Conservation (phyloP, 345 rosid species). For the Sisymbrium irio region DNA sequence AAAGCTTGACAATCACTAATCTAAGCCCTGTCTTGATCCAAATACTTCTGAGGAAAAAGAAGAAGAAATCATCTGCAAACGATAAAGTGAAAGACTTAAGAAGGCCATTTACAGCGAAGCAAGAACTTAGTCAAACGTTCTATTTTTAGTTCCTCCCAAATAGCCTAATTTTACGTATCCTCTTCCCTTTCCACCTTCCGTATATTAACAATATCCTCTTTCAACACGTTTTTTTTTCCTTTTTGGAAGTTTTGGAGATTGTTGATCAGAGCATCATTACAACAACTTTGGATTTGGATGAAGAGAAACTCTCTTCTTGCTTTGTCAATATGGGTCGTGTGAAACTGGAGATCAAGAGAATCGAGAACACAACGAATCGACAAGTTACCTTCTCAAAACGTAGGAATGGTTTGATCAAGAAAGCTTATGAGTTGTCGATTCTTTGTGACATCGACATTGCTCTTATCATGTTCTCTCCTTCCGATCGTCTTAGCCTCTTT, state of each 20-base stretch:
- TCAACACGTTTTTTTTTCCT: not conserved
- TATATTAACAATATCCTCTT: conserved; percentile 6
- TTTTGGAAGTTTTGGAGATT: conserved; percentile 12
- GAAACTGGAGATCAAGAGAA: conserved; percentile 68
- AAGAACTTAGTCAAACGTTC: conserved; percentile 10
- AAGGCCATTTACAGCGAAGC: not conserved
- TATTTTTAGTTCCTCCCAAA: conserved; percentile 10
- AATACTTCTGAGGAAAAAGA: not conserved
- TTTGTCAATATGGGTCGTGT: conserved; percentile 61
- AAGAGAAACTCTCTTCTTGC: not conserved
- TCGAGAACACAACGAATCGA: conserved; percentile 73
- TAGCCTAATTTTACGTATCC: not conserved
- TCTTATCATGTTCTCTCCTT: conserved; percentile 79
- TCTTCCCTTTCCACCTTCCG: not conserved
- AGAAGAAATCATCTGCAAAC: not conserved
- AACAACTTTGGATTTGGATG: not conserved
- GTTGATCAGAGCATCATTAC: not conserved
- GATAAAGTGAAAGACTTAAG: not conserved
- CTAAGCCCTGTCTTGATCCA: not conserved
- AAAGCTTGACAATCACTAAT: not conserved
- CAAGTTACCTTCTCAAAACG: conserved; percentile 87
- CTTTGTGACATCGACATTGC: conserved; percentile 85
- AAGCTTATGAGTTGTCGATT: conserved; percentile 81
- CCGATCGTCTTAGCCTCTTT: conserved; percentile 63
- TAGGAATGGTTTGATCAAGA: conserved; percentile 82